Base-by-base conservation (phyloP, 257 asterid genomes). In the Fraxinus americana region DNA sequence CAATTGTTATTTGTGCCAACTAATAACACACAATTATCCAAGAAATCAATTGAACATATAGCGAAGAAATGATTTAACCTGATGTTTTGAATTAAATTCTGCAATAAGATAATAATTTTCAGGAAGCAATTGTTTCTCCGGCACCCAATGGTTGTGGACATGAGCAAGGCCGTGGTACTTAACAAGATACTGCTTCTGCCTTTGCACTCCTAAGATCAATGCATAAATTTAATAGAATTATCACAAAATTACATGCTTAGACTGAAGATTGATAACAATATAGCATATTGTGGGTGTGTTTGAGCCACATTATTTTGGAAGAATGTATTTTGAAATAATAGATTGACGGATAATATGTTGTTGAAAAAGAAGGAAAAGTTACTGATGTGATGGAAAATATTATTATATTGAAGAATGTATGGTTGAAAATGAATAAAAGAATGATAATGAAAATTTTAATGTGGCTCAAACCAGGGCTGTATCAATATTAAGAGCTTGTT, bases 121-220 rank as follows among this genome's bases (percentile, higher is more conserved):
- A 71, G 80, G 65, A 66, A 88, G 89, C 82, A 91, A 77, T 66
- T 79, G 89, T 36, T 78, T 78, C 79, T 90, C 93, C 21, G 93
- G 84, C 41, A 90, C 88, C 97, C 97, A 91, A 29, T 86, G 92
- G 82, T 88, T 90, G 87, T 91, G 90, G 85, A 89, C 78, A 72
- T 91, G 95, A 74, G 93, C 89, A 86, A 91, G 97, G 71, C 93
- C 95, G 21, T 69, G 80, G 81, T 90, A 91, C 78, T 91, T 90
- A 65, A 91, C 93, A 79, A 91, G 87, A 88, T 87, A 91, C 81
- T 91, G 97, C 83, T 77, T 90, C 87, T 91, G 97, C 67, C 78
- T 80, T 79, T n/a, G 78, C 70, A 75, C 82, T 85, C 92, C 97
- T 90, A 79, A 66, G 70, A 83, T 77, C 72, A 80, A 82, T 45